Base-by-base conservation (phyloP, 2,329 filamentous ascomycete species). In the Fusarium euwallaceae region DNA sequence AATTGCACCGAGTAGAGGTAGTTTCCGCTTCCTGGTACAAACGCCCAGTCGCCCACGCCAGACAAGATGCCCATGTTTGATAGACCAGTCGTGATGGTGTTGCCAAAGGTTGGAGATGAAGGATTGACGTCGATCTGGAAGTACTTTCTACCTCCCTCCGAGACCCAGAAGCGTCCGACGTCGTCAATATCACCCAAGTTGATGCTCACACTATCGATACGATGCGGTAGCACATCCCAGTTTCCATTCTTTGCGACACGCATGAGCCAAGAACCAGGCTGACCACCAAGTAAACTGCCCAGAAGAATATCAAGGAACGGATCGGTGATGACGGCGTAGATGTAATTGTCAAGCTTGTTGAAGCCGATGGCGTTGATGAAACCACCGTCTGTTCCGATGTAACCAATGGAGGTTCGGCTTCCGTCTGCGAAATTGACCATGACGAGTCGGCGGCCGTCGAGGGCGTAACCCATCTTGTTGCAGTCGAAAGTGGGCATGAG, bases 311-410 rank as follows among this genome's bases (percentile, higher is more conserved):
- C 1, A 0, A 73, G 27, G 0, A 67, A 32, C 0, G 48, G 20
- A 0, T 41, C 56, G 2, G 60, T 41, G 0, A 58, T 41, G 1
- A 78, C 65, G 7, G 72, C 77, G 8, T 78, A 78, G 20, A 78
- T 74, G 39, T 78, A 78, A 17, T 70, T 71, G 17, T 78, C 77
- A 0, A 72, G 22, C 6, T 37, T 59, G 9, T 78, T 78, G 51
- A 78, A 78, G 0, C 77, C 77, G 5, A 78, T 69, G 17, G 68
- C 73, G 1, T 72, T 74, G 22, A 78, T 61, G 4, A 16, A 4
- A 0, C 73, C 67, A 4, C 70, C 70, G 0, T 63, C 62, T 0
- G 73, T 73, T 3, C 77, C 41, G 5, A n/a, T 32, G 1, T 16
- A 51, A 4, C 45, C 48, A n/a, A 53, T 20, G 6, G 36, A 3